A percentile compares a stretch with the other conserved stretches of the same genome.
Evolutionary conservation across 257 asterid genomes (phyloP).

Genomic region (Jaltomata sinuosa): DNA sequence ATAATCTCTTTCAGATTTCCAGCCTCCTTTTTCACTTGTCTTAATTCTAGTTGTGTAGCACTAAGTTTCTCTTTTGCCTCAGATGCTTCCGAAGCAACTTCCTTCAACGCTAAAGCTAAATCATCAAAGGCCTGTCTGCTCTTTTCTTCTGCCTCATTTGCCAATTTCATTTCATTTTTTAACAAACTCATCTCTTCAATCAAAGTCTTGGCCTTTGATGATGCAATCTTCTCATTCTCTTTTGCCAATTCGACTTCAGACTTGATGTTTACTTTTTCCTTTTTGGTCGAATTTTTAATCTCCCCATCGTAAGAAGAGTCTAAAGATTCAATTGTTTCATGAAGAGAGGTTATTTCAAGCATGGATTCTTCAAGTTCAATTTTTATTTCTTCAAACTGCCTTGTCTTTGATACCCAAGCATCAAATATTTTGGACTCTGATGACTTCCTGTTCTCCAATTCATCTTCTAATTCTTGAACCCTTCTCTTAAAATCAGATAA

Average conservation of each 20-base stretch:
- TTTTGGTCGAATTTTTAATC: background rate
- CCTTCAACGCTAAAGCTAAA: conserved; percentile 54
- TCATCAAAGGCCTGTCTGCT: conserved; percentile 80
- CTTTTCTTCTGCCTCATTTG: conserved; percentile 20
- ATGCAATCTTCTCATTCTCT: conserved; percentile 19
- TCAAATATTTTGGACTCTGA: conserved; percentile 32
- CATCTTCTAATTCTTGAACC: conserved; percentile 44
- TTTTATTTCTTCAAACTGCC: conserved; percentile 37
- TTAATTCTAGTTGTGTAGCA: background rate
- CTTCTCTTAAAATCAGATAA: conserved; percentile 16
- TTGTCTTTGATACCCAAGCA: conserved; percentile 21
- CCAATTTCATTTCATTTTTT: conserved; percentile 37
- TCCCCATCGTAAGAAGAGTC: background rate
- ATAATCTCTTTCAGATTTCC: conserved; percentile 29
- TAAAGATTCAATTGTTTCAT: conserved; percentile 20
- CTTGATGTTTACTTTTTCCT: conserved; percentile 6
- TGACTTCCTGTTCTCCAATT: conserved; percentile 23
- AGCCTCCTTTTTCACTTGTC: conserved; percentile 15
- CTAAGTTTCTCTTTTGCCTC: conserved; percentile 14
- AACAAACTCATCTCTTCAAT: conserved; percentile 28
- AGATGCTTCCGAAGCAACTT: conserved; percentile 60
- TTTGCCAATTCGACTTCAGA: conserved; percentile 17
- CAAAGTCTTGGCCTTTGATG: background rate
- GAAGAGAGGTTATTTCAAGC: conserved; percentile 30
- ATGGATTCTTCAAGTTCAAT: conserved; percentile 46